phyloP scores from a whole-genome alignment of 768 basidiomycete genomes.

The Kondoa subrosea region DNA sequence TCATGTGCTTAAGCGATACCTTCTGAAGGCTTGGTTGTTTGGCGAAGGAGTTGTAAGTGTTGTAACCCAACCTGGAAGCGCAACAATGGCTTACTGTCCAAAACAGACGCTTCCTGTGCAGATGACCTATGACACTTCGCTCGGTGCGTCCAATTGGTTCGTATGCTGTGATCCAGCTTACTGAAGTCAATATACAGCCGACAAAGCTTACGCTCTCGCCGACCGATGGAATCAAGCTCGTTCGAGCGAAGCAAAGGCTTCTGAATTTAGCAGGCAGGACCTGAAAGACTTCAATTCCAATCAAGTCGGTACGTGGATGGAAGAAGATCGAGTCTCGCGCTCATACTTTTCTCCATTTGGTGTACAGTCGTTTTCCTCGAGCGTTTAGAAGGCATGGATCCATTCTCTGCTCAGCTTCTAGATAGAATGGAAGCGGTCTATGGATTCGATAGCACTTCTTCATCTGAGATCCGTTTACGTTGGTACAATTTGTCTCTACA shows the following conservation, averaged over 20 bases:
- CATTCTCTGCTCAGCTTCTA: conserved; percentile 17
- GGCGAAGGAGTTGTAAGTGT: conserved; percentile 30
- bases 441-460: conserved; percentile 27
- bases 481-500: conserved; percentile 23
- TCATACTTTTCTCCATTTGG: too few species aligned
- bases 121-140: conserved; percentile 27
- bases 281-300: conserved; percentile 29
- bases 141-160: too few species aligned
- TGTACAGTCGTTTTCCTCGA: conserved; percentile 34
- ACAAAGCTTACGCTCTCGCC: conserved; percentile 31
- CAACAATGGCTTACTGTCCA: not conserved
- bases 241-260: conserved; percentile 15
- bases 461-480: conserved; percentile 33
- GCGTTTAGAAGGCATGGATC: conserved; percentile 20
- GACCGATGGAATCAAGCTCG: conserved; percentile 30
- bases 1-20: too few species aligned
- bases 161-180: too few species aligned
- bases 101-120: conserved; percentile 3
- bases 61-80: conserved; percentile 30
- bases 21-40: conserved; percentile 34
- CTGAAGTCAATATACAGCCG: too few species aligned
- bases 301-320: conserved; percentile 30
- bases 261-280: conserved; percentile 30
- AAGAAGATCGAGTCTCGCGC: not conserved
- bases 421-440: conserved; percentile 28